Evolutionary conservation across 2,329 filamentous ascomycete genomes (phyloP).

Genomic region (Fusarium multiceps): DNA sequence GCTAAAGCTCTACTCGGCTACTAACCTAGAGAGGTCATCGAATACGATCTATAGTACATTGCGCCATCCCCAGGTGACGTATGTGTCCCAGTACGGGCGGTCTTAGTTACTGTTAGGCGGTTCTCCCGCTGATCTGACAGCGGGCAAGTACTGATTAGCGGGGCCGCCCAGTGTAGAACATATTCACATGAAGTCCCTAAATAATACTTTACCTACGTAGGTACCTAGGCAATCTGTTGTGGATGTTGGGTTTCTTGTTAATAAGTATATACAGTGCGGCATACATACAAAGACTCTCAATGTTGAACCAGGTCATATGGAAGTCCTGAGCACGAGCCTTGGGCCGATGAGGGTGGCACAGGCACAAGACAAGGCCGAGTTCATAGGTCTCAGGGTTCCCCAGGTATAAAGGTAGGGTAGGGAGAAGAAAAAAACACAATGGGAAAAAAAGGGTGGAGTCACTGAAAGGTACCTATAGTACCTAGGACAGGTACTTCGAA

Average conservation of each 20-base stretch:
- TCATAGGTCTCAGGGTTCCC: conserved; percentile 21
- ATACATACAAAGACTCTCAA: not conserved
- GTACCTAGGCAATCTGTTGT: not conserved
- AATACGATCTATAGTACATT: conserved; percentile 11
- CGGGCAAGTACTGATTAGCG: conserved; percentile 8
- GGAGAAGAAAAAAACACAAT: not conserved
- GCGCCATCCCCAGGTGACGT: conserved; percentile 22
- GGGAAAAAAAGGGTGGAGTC: conserved; percentile 9
- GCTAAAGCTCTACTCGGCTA: not conserved
- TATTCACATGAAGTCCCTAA: not conserved
- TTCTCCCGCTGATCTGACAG: conserved; percentile 29
- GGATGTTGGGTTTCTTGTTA: not conserved
- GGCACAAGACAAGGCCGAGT: conserved; percentile 6
- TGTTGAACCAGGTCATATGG: not conserved
- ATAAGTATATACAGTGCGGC: not conserved
- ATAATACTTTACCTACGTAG: not conserved
- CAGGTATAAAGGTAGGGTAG: not conserved
- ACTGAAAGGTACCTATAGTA: not conserved
- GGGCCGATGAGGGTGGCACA: conserved; percentile 7
- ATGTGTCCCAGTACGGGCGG: not conserved
- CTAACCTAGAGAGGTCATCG: not conserved
- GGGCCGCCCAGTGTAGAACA: conserved; percentile 29
- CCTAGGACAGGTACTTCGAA: not conserved
- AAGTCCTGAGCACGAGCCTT: conserved; percentile 11
- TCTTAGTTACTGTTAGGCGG: not conserved